Conservation (phyloP, 2,329 filamentous ascomycete species). For the Berkeleyomyces basicola region DNA sequence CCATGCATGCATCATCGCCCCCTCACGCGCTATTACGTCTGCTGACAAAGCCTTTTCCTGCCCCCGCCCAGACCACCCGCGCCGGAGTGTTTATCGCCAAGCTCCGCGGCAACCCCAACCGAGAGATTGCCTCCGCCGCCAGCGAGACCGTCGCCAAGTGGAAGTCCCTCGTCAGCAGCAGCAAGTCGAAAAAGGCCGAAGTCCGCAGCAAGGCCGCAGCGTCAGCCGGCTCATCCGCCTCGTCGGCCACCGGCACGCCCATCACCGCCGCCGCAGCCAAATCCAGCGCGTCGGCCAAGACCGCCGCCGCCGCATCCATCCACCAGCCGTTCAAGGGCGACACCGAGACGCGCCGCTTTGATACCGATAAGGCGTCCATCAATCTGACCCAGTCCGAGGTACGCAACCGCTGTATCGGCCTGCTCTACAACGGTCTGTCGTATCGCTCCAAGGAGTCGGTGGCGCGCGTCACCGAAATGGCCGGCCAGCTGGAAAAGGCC, state of each 20-base stretch:
- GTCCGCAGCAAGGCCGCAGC: constrained; percentile 23
- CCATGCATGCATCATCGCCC: neutral
- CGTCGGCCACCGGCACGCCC: constrained; percentile 32
- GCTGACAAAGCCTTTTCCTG: neutral
- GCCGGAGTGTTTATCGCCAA: constrained; percentile 84
- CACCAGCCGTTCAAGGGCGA: constrained; percentile 40
- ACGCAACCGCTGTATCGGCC: constrained; percentile 72
- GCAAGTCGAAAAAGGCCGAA: constrained; percentile 32
- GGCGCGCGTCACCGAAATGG: constrained; percentile 53
- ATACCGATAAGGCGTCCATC: constrained; percentile 63
- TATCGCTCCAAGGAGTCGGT: constrained; percentile 54
- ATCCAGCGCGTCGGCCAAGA: constrained; percentile 21
- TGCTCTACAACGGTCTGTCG: constrained; percentile 82
- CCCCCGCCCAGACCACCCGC: constrained; percentile 47
- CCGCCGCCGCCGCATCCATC: constrained; percentile 11
- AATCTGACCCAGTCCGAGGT: constrained; percentile 56
- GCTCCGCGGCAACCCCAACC: constrained; percentile 58
- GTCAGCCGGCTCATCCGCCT: constrained; percentile 25
- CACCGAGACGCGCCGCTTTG: constrained; percentile 65
- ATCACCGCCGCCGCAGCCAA: constrained; percentile 20
- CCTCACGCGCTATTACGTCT: neutral
- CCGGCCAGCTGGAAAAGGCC: constrained; percentile 69
- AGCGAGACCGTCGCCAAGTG: constrained; percentile 75
- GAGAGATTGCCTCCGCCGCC: constrained; percentile 62
- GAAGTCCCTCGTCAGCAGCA: constrained; percentile 59